Conservation (phyloP, 805 yeast species). For the Metschnikowia sp. region DNA sequence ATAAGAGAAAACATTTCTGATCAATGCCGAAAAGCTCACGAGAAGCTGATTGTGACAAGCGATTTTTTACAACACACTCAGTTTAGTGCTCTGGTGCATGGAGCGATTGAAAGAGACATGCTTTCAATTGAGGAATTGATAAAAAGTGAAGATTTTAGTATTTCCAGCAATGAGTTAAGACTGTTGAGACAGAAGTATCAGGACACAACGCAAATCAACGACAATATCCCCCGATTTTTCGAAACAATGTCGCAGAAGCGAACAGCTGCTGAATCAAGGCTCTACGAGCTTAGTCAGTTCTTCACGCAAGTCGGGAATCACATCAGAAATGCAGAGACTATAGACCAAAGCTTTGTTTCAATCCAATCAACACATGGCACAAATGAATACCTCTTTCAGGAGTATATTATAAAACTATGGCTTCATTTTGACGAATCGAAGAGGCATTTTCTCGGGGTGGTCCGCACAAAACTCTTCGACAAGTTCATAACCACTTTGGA, state of each 20-base stretch:
- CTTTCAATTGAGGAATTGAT: not conserved
- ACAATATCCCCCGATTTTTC: constrained; percentile 1
- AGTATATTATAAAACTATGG: constrained; percentile 8
- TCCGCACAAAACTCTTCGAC: not conserved
- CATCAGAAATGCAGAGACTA: not conserved
- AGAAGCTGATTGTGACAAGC: constrained; percentile 5
- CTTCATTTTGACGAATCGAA: constrained; percentile 7
- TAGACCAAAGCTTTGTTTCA: not conserved
- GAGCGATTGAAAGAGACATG: constrained; percentile 1
- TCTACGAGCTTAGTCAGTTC: constrained; percentile 2
- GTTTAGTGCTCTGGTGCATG: not conserved
- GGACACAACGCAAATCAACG: not conserved
- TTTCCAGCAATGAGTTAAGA: not conserved
- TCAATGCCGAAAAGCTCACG: not conserved
- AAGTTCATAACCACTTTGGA: constrained; percentile 1
- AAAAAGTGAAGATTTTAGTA: not conserved
- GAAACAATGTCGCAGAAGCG: not conserved
- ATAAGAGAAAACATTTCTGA: not conserved
- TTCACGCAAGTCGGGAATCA: constrained; percentile 1
- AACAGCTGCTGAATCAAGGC: not conserved
- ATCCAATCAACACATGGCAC: not conserved
- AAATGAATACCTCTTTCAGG: constrained; percentile 3
- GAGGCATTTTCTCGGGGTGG: not conserved
- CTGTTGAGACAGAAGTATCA: not conserved
- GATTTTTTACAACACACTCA: constrained; percentile 7